Evolutionary conservation across 1,139 yeast species (phyloP), one percentile per base, ranked within the genome.

Genomic region (Sugiyamaella xylanicola): DNA sequence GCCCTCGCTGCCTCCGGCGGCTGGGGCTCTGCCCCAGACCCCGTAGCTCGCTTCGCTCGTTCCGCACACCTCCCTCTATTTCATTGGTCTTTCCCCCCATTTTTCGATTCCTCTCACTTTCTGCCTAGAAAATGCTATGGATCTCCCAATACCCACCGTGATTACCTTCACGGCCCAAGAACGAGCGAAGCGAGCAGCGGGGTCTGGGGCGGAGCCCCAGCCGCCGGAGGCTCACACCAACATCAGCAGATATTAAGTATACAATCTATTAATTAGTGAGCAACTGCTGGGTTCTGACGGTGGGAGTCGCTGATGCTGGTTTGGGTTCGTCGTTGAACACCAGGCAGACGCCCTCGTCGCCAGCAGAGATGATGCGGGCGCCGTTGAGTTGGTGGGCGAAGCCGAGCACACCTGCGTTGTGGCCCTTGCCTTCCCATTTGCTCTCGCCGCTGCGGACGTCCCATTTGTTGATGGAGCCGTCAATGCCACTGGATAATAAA

Each of bases 311-410:
- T 3, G 44, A 15, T 5, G 48, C 15, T 16, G 50, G 42, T 3
- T 17, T 19, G 4, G 51, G 51, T 4, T 56, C 57, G 19, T 56
- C 56, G 49, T 79, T 77, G 65, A 85, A 92, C 5, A 93, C 82
- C 63, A 93, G 77, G 5, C 96, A 84, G 36, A 93, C 97, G 62
- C 96, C 97, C 71, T 93, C 99, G 70, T 93, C 99, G 60, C 98
- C 98, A n/a, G 97, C 99, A 25, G 97, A 89, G 42, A 91, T 80
- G 51, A 95, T 68, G 68, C 86, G 84, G 56, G 79, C 79, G 42
- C 89, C 92, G 46, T 80, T 74, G n/a, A 83, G 83, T 61, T 76
- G 78, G 47, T 84, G 66, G 13, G 86, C 83, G 70, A 92, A 91
- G 65, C 91, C 97, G 59, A 93, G 79, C 13, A 93, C 85, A 56